Evolutionary conservation across 192 early-diverging fungal species (phyloP), one percentile per base, ranked within the genome.

Genomic region (Podila verticillata): DNA sequence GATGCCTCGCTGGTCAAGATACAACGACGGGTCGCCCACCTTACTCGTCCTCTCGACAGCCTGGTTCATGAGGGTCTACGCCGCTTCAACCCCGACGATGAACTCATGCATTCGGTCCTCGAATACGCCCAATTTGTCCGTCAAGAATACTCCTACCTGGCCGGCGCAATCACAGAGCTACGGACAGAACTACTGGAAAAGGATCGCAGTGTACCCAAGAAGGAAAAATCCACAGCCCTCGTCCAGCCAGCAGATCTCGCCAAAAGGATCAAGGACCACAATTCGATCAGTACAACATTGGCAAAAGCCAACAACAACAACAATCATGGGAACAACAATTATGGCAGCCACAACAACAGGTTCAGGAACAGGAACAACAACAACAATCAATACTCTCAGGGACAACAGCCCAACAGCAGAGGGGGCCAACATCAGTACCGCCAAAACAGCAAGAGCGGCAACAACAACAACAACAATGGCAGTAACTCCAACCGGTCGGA

Each of bases 1-100:
- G 72, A 74, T 9, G 22, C 30, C 3, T 48, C 66, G 10, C 58
- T 74, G 34, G 65, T 64, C 5, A 28, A 22, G 15, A 24, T 74
- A 30, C 72, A 74, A 34, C 47, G 62, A 24, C 64, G 60, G 9
- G 22, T 66, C 17, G 72, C 51, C 31, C 36, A 74, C 26, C 72
- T 74, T 29, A 67, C 72, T 4, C 64, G 65, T 0, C 65, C 65
- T 22, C 51, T 74, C 9, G 59, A 74, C 56, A 32, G 29, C 62
- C 19, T 56, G 60, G 59, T 30, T 47, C 24, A 17, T 74, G 64
- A 65, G 47, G 13, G 32, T 6, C 32, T 19, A 51, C 12, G 15
- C 15, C 7, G 7, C 24, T 28, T 73, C 8, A 24, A 65, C 28
- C 7, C 63, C 2, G 57, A 65, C 0, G 29, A 49, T n/a, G 47